phyloP scores from a whole-genome alignment of 2,329 filamentous ascomycete species.

The Cytospora piceae region DNA sequence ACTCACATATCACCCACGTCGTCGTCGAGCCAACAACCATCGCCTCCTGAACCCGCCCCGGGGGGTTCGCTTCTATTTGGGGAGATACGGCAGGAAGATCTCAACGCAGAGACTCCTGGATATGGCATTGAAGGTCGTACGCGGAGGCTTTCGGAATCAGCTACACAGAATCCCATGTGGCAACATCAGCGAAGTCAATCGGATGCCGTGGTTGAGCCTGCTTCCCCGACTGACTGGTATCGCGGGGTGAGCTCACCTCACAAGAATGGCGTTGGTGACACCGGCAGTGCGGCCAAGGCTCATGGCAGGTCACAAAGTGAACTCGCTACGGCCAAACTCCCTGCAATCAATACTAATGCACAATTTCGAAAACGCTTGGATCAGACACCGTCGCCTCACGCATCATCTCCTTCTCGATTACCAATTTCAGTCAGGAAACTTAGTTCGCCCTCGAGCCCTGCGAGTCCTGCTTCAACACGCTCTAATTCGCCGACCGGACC shows the following conservation, averaged over 20 bases:
- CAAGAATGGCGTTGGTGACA: slow-evolving; percentile 31
- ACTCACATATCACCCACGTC: slow-evolving; percentile 44
- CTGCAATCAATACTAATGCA: slow-evolving; percentile 23
- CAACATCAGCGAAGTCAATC: slow-evolving; percentile 59
- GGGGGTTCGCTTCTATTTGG: slow-evolving; percentile 69
- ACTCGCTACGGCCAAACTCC: slow-evolving; percentile 44
- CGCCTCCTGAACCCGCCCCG: slow-evolving; percentile 36
- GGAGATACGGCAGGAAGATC: slow-evolving; percentile 68
- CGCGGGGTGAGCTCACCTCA: slow-evolving; percentile 42
- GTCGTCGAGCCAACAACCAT: slow-evolving; percentile 36
- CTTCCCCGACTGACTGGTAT: slow-evolving; percentile 72
- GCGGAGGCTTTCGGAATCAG: slow-evolving; percentile 74
- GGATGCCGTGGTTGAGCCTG: slow-evolving; percentile 59
- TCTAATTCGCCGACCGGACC: slow-evolving; percentile 58
- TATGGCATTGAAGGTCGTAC: slow-evolving; percentile 63
- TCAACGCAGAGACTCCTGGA: slow-evolving; percentile 55
- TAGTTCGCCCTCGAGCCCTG: slow-evolving; percentile 48
- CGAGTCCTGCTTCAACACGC: slow-evolving; percentile 57
- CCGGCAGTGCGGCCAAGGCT: slow-evolving; percentile 41
- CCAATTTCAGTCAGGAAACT: slow-evolving; percentile 46
- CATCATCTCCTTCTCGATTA: slow-evolving; percentile 41
- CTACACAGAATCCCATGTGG: slow-evolving; percentile 55
- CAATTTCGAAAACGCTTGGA: slow-evolving; percentile 23
- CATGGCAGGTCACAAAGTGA: slow-evolving; percentile 65
- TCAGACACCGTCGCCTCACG: slow-evolving; percentile 35